These are phyloP conservation scores for Cucurbita pepo DNA, from an alignment of 306 rosid species.

Conservation along the genomic window DNA sequence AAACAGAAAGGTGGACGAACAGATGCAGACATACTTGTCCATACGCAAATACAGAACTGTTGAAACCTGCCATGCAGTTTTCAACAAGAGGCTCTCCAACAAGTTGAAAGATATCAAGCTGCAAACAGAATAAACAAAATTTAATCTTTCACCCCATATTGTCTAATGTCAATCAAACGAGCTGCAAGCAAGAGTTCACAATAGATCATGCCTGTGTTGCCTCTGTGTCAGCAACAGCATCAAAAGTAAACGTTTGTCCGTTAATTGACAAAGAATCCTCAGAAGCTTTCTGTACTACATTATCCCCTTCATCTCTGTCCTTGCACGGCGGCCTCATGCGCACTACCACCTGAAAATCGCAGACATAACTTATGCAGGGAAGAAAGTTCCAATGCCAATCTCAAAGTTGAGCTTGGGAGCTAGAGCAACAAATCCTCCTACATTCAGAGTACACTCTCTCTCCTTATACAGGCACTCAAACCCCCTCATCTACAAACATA, in stretches of 20 bases:
- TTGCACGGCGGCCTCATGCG: conserved; percentile 60
- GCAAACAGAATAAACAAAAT: conserved; percentile 9
- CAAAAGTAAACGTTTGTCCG: conserved; percentile 83
- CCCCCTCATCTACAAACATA: neutral
- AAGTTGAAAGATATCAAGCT: conserved; percentile 85
- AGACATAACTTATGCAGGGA: neutral
- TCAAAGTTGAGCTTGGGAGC: neutral
- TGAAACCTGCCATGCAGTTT: conserved; percentile 92
- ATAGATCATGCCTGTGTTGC: conserved; percentile 66
- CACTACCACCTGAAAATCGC: conserved; percentile 50
- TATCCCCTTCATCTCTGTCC: conserved; percentile 68
- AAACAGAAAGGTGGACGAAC: neutral
- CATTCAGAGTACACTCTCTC: neutral
- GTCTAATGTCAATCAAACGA: neutral
- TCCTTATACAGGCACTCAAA: neutral
- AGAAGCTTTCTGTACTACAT: conserved; percentile 63
- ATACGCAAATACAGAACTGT: conserved; percentile 94
- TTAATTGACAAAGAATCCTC: conserved; percentile 53
- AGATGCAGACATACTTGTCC: conserved; percentile 55
- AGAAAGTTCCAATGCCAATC: neutral
- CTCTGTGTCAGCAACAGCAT: conserved; percentile 65
- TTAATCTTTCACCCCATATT: neutral
- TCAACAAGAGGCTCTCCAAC: conserved; percentile 88
- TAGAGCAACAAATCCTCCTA: neutral
- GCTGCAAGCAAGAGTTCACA: neutral